These are phyloP conservation scores for Dactylis glomerata DNA, from an alignment of 176 grass and related monocot species.

Conservation along the genomic window DNA sequence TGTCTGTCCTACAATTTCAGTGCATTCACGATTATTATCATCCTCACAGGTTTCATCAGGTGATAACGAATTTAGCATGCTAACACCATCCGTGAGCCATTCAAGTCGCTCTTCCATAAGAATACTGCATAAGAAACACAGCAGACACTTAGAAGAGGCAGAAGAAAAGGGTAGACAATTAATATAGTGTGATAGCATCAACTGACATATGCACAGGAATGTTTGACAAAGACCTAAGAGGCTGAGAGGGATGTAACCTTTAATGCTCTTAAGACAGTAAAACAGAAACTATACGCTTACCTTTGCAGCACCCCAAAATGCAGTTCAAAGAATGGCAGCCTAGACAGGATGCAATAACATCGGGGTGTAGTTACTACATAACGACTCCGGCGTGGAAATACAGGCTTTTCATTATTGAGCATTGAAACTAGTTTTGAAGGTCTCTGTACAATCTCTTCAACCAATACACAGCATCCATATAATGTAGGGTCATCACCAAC, in stretches of 20 bases:
- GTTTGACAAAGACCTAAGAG: slow-evolving; percentile 1
- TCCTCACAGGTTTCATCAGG: slow-evolving; percentile 58
- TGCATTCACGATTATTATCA: slow-evolving; percentile 40
- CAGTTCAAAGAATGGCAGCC: slow-evolving; percentile 91
- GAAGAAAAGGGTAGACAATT: slow-evolving; percentile 17
- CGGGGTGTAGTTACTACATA: slow-evolving; percentile 85
- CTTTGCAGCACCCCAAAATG: slow-evolving; percentile 96
- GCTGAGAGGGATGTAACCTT: background rate
- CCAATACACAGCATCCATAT: slow-evolving; percentile 96
- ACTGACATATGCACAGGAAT: slow-evolving; percentile 14
- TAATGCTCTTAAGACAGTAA: slow-evolving; percentile 21
- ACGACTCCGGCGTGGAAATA: slow-evolving; percentile 61
- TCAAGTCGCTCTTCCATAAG: slow-evolving; percentile 93
- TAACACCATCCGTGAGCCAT: slow-evolving; percentile 78
- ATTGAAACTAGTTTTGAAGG: slow-evolving; percentile 93
- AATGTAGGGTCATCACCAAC: slow-evolving; percentile 90
- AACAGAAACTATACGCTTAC: slow-evolving; percentile 47
- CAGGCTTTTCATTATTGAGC: slow-evolving; percentile 51
- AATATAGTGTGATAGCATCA: slow-evolving; percentile 19
- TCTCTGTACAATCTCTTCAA: slow-evolving; percentile 92
- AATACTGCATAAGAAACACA: slow-evolving; percentile 52
- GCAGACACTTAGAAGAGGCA: slow-evolving; percentile 24
- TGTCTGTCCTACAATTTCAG: slow-evolving; percentile 34
- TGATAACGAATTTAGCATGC: slow-evolving; percentile 73
- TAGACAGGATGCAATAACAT: slow-evolving; percentile 96